Evolutionary conservation across 441 rosid genomes (phyloP), one percentile per base, ranked within the genome.

Genomic region (Bocquillonia castaneifolia): DNA sequence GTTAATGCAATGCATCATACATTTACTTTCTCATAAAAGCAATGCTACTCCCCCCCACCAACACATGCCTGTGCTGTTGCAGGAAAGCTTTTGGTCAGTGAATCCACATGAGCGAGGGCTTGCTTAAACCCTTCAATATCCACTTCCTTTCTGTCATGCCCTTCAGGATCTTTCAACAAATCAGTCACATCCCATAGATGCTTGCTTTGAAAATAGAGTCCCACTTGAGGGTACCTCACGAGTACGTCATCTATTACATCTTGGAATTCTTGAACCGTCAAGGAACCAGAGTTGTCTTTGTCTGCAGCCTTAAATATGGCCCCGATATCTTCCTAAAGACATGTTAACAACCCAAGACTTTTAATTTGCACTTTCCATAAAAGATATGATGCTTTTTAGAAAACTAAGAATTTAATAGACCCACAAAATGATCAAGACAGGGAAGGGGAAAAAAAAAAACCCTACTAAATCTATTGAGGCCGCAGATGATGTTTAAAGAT

Each of bases 41-140:
- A 12, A 40, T 26, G n/a, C 10, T 36, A 36, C 10, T 36, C 4
- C 47, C 12, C 9, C 47, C 2, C 9, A 42, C 36, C 63, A 53
- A 34, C 31, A 29, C 70, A 59, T 56, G 89, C 99, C 97, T 92
- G 98, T 25, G 99, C 97, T 39, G 99, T 94, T 75, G 99, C 99
- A 37, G 97, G 97, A 29, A 90, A 81, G 76, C 73, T 85, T 79
- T 90, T 94, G 80, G 78, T 79, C 79, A 90, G 94, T 14, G 96
- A 79, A 77, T 94, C 99, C 74, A 86, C 98, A 18, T 80, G 86
- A 55, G 84, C 64, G 53, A 94, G 88, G 64, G 98, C 94, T 52
- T 36, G 55, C 63, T 83, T 89, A 69, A 94, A 87, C 50, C 76
- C 94, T 72, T 86, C 94, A 32, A 94, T 82, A 54, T 90, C 81